phyloP scores from a whole-genome alignment of 2,329 filamentous ascomycete genomes.

The Zarea fungicola region DNA sequence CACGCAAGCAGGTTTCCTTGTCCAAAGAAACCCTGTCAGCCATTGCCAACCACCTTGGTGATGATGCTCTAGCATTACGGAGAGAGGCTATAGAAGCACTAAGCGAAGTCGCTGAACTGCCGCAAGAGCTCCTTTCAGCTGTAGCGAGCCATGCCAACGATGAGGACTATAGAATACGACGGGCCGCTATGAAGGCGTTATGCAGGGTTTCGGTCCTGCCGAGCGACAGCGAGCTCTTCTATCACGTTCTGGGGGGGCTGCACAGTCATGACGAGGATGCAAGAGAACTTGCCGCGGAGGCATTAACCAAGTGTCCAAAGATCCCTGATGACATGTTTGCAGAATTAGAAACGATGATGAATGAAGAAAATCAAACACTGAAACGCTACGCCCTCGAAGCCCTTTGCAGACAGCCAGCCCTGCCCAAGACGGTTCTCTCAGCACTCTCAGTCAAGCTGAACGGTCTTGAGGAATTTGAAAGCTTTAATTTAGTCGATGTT shows the following conservation, averaged over 20 bases:
- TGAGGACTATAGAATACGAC: neutral
- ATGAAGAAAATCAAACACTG: neutral
- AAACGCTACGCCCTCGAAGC: neutral
- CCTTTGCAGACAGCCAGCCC: neutral
- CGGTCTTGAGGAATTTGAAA: neutral
- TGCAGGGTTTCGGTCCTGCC: neutral
- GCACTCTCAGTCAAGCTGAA: neutral
- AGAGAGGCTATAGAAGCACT: neutral
- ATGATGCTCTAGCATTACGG: neutral
- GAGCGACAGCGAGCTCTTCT: neutral
- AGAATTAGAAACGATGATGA: neutral
- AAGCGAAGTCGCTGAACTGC: neutral
- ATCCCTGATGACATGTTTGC: neutral
- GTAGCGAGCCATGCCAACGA: neutral
- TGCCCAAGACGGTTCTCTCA: neutral
- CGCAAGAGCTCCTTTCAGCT: neutral
- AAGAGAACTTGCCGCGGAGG: neutral
- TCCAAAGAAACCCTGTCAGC: neutral
- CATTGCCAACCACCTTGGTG: neutral
- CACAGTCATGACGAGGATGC: neutral
- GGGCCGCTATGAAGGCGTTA: neutral
- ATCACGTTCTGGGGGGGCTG: neutral
- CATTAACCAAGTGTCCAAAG: neutral
- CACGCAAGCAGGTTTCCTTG: neutral
- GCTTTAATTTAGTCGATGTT: neutral